Evolutionary conservation across 345 rosid species (phyloP).

Genomic region (Barbarea vulgaris): DNA sequence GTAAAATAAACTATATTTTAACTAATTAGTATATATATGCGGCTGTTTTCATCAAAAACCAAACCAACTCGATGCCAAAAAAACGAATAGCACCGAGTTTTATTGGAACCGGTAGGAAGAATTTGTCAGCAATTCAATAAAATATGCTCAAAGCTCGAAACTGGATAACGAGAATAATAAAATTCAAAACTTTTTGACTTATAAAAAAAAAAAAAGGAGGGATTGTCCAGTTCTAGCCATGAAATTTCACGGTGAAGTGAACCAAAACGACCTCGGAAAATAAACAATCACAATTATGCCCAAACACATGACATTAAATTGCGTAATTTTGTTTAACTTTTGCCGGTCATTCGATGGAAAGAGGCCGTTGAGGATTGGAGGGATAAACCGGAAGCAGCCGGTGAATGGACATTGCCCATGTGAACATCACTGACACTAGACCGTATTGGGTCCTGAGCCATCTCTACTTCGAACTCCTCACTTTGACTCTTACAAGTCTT

Average conservation of each 20-base stretch:
- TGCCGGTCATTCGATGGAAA: conserved; percentile 30
- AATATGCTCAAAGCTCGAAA: not conserved
- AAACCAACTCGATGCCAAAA: not conserved
- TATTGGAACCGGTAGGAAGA: not conserved
- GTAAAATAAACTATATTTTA: not conserved
- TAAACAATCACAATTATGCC: conserved; percentile 28
- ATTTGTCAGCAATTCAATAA: not conserved
- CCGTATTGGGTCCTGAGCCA: conserved; percentile 51
- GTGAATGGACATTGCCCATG: conserved; percentile 53
- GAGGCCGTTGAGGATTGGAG: conserved; percentile 24
- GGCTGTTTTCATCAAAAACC: not conserved
- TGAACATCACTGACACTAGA: conserved; percentile 52
- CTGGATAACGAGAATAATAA: not conserved
- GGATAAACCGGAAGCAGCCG: conserved; percentile 24
- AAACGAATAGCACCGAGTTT: not conserved
- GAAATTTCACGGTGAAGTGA: not conserved
- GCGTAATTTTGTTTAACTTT: conserved; percentile 36
- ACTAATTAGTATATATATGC: not conserved
- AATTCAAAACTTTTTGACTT: not conserved
- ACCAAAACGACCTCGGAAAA: conserved; percentile 22
- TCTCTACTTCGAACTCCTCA: conserved; percentile 50
- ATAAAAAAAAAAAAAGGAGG: not conserved
- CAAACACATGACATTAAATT: conserved; percentile 38
- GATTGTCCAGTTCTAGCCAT: not conserved
- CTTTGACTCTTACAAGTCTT: conserved; percentile 50